Evolutionary conservation across 2,329 filamentous ascomycete genomes (phyloP), one percentile per base, ranked within the genome.

Genomic region (Gaeumannomyces sp.): DNA sequence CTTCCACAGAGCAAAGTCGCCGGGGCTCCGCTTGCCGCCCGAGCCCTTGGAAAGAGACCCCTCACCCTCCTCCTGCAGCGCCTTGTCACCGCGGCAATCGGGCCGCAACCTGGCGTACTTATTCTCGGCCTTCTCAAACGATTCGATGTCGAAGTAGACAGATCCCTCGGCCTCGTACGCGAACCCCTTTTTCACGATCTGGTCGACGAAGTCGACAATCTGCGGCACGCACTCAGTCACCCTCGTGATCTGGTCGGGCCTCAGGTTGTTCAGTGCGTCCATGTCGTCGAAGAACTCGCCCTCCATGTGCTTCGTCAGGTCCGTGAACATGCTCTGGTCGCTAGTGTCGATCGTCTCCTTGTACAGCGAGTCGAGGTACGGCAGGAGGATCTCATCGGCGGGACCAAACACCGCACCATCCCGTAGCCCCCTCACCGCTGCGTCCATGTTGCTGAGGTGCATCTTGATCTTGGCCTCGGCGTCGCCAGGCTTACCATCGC

Each of bases 1-100:
- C 76, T 98, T 98, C 93, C 93, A 97, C 1, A 98, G 80, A 0
- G 93, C 93, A 77, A 98, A 98, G 72, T 98, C 93, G 8, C 90
- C 89, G 1, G 88, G 81, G 29, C 86, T 88, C 64, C 89, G 87
- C 80, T 98, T 98, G 70, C 80, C 83, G 13, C 80, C 81, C 0
- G 83, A 72, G 66, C 80, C 81, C 72, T 85, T 87, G 0, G 85
- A 85, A 59, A 97, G 76, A 0, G 93, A 90, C 0, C 94, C 94
- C 74, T 98, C 95, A 13, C 94, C 94, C 70, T 98, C 94, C 10
- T 92, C 92, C 70, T 90, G 88, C 29, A 97, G 79, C 4, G 88
- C 88, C 73, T 92, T 89, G 77, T 98, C 90, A 67, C 91, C 92
- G 64, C 89, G 84, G 75, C 90, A 95, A 79, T 93, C 92, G 0